Evolutionary conservation across 164 flowering plant genomes (phyloP).

Genomic region (Magnolia kwangsiensis): DNA sequence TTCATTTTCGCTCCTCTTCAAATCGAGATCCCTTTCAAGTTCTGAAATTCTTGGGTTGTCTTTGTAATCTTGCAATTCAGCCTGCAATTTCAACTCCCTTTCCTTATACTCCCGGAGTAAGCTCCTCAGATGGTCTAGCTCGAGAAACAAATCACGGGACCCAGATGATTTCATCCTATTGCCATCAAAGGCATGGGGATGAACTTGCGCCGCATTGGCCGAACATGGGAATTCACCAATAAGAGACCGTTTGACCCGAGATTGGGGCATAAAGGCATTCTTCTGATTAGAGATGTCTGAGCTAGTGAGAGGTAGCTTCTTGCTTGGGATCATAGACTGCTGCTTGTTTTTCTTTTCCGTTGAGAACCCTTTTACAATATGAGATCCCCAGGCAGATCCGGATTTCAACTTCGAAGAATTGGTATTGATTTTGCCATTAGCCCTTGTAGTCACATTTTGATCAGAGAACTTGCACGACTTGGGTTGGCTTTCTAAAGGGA

Average conservation of each 20-base stretch:
- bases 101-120: constrained; percentile 66
- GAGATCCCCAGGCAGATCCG: constrained; percentile 68
- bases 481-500: constrained; percentile 30
- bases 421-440: constrained; percentile 18
- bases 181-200: constrained; percentile 36
- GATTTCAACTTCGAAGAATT: constrained; percentile 37
- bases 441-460: constrained; percentile 53
- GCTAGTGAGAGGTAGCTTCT: constrained; percentile 35
- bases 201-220: constrained; percentile 42
- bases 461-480: constrained; percentile 46
- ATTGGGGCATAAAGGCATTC: constrained; percentile 23
- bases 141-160: constrained; percentile 63
- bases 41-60: constrained; percentile 33
- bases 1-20: constrained; percentile 41
- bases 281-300: constrained; percentile 39
- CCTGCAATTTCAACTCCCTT: constrained; percentile 57
- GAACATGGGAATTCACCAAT: constrained; percentile 68
- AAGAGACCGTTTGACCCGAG: constrained; percentile 61
- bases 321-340: constrained; percentile 25
- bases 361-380: constrained; percentile 69
- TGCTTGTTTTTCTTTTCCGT: constrained; percentile 59
- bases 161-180: constrained; percentile 33
- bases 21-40: constrained; percentile 49
- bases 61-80: constrained; percentile 48
- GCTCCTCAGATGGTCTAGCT: constrained; percentile 60